Percentiles rank a stretch among this genome's conserved stretches.
Evolutionary conservation across 306 rosid species (phyloP).

Genomic region (Castanospermum australe): DNA sequence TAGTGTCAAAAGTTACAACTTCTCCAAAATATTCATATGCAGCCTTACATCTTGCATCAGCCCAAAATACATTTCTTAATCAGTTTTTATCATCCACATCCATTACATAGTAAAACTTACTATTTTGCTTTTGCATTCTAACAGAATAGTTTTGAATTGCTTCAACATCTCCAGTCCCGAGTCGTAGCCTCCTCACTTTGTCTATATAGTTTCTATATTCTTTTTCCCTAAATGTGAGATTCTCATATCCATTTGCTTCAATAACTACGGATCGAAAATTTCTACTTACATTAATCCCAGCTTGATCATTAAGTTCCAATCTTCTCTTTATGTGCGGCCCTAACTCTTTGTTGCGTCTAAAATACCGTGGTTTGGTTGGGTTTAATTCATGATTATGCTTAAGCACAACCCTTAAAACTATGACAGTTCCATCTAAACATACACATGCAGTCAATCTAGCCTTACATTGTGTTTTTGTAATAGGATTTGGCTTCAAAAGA

Average conservation of each 20-base stretch:
- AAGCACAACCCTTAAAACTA: not conserved
- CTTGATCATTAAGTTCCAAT: not conserved
- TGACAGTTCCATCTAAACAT: not conserved
- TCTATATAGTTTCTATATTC: not conserved
- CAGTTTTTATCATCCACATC: not conserved
- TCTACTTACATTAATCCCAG: not conserved
- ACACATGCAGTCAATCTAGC: not conserved
- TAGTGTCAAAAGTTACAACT: constrained; percentile 19
- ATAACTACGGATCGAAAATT: not conserved
- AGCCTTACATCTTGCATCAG: not conserved
- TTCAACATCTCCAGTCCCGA: not conserved
- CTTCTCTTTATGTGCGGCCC: too few species aligned
- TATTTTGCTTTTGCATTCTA: not conserved
- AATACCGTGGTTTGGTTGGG: not conserved
- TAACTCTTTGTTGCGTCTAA: not conserved
- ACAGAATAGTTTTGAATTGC: not conserved
- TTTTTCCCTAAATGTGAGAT: not conserved
- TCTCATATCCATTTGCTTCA: not conserved
- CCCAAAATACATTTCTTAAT: not conserved
- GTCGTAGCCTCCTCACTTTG: not conserved
- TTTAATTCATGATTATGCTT: not conserved
- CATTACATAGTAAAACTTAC: not conserved
- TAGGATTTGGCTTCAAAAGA: not conserved
- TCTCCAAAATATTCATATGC: not conserved
- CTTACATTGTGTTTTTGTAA: not conserved